These are phyloP conservation scores for Meripilus lineatus DNA, from an alignment of 1,284 basidiomycete species.

Conservation along the genomic window DNA sequence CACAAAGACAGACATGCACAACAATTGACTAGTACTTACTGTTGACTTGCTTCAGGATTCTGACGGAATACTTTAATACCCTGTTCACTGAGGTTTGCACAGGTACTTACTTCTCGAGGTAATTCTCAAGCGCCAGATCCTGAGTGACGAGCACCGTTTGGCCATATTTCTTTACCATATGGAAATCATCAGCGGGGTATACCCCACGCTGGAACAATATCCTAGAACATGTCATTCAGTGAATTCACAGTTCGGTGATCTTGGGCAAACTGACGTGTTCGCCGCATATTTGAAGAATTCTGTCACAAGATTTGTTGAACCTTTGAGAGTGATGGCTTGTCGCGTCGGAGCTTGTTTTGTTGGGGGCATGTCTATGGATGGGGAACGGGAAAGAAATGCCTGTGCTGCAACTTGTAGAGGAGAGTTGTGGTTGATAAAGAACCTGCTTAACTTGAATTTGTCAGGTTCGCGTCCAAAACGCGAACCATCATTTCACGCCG, in stretches of 20 bases:
- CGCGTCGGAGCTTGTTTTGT: constrained; percentile 64
- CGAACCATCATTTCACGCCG: too few species aligned
- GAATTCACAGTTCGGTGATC: constrained; percentile 7
- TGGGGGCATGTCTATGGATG: constrained; percentile 36
- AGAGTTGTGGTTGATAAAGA: too few species aligned
- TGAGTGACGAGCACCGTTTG: constrained; percentile 94
- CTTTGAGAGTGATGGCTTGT: constrained; percentile 90
- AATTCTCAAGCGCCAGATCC: constrained; percentile 89
- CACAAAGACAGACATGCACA: background rate
- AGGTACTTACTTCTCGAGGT: constrained; percentile 70
- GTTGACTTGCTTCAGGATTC: constrained; percentile 88
- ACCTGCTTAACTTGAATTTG: too few species aligned
- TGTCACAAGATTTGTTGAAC: constrained; percentile 91
- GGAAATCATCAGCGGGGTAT: constrained; percentile 98
- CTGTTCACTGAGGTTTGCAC: constrained; percentile 1
- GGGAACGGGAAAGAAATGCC: too few species aligned
- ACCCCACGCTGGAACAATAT: constrained; percentile 97
- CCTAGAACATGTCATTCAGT: constrained; percentile 41
- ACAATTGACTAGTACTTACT: constrained; percentile 45
- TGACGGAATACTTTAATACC: constrained; percentile 24
- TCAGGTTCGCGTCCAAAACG: too few species aligned
- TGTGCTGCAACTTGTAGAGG: too few species aligned
- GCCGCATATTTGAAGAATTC: constrained; percentile 99
- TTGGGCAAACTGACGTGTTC: constrained; percentile 68
- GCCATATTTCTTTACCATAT: constrained; percentile 98